These are phyloP conservation scores for Phalaenopsis equestris DNA, from an alignment of 106 monocot genomes.

Conservation along the genomic window DNA sequence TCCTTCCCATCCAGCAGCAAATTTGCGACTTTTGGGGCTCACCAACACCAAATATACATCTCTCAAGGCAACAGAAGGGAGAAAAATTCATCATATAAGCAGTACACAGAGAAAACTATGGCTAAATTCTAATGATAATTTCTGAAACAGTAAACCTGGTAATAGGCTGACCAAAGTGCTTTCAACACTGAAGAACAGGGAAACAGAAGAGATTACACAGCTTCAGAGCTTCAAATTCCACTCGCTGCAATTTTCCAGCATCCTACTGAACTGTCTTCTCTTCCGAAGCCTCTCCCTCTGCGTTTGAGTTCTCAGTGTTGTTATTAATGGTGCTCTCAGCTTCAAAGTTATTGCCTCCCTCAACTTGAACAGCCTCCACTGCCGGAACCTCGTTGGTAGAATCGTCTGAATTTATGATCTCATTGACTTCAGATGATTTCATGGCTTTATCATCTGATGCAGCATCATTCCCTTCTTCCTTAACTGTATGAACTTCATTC, in stretches of 20 bases:
- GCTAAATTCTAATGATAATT: constrained; percentile 1
- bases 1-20: neutral
- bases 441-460: neutral
- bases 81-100: neutral
- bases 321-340: neutral
- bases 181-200: neutral
- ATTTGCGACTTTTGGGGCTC: neutral
- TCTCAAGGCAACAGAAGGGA: neutral
- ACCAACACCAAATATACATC: neutral
- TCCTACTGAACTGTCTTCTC: neutral
- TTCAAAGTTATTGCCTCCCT: neutral
- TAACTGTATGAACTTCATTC: neutral
- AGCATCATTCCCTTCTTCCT: neutral
- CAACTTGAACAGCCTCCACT: neutral
- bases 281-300: neutral
- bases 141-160: neutral
- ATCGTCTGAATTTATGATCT: neutral
- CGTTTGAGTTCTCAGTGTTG: neutral
- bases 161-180: neutral
- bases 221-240: neutral
- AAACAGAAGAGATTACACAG: neutral
- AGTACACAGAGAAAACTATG: neutral
- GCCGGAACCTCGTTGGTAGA: neutral
- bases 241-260: neutral
- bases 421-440: neutral